A percentile compares a stretch with the other conserved stretches of the same genome.
Conservation (phyloP, 371 early-diverging fungal species). For the Mortierella sp. region DNA sequence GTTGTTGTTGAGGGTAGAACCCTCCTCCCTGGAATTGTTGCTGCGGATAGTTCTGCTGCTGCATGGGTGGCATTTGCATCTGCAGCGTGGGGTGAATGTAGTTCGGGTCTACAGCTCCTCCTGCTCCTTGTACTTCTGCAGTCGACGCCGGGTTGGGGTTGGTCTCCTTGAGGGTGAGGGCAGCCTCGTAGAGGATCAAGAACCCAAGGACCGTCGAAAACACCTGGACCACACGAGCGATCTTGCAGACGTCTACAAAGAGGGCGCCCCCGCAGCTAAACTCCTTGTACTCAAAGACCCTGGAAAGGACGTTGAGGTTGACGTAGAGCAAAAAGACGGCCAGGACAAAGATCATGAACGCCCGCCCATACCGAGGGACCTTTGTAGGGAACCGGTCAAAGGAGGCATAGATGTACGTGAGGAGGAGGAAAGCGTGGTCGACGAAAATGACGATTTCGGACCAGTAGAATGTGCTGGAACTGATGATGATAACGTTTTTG, state of each 20-base stretch:
- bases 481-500: too few relatives aligned
- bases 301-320: neutral
- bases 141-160: neutral
- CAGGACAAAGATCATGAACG: slow-evolving; percentile 7
- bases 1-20: slow-evolving; percentile 11
- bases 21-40: slow-evolving; percentile 1
- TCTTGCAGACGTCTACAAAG: too few relatives aligned
- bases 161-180: slow-evolving; percentile 8
- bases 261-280: neutral
- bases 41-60: neutral
- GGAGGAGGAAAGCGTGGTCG: neutral
- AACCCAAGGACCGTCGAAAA: neutral
- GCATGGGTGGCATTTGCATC: neutral
- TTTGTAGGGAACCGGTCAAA: neutral
- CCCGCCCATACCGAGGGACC: slow-evolving; percentile 1
- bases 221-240: neutral
- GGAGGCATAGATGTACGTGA: slow-evolving; percentile 5
- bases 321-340: slow-evolving; percentile 14
- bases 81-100: neutral
- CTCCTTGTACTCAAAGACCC: neutral
- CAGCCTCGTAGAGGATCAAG: slow-evolving; percentile 6
- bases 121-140: neutral
- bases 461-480: neutral
- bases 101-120: neutral
- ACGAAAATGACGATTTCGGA: neutral